Evolutionary conservation across 768 basidiomycete genomes (phyloP).

Genomic region (Candolleomyces eurysporus): DNA sequence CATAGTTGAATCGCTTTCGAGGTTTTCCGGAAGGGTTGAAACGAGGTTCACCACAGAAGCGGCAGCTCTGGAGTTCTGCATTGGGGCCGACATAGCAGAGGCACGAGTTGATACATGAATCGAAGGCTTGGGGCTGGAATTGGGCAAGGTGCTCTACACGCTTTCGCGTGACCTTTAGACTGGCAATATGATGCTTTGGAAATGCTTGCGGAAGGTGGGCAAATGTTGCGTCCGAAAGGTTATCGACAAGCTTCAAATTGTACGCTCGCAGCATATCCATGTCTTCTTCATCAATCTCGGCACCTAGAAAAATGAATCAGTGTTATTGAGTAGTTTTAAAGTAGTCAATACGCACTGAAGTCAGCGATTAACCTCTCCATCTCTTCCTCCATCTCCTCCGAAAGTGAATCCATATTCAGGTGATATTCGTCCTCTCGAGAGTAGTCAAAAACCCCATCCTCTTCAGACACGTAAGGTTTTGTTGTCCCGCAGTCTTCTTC

Average conservation of each 20-base stretch:
- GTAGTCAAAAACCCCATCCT: neutral
- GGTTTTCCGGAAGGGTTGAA: constrained; percentile 17
- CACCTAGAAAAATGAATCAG: too few species aligned
- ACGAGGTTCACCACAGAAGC: constrained; percentile 23
- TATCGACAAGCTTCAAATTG: neutral
- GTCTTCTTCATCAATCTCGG: neutral
- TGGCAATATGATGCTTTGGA: neutral
- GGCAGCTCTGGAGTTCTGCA: constrained; percentile 22
- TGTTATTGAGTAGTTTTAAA: neutral
- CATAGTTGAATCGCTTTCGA: constrained; percentile 28
- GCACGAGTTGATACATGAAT: constrained; percentile 24
- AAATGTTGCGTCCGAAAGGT: neutral
- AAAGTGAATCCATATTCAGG: neutral
- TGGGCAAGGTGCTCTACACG: constrained; percentile 26
- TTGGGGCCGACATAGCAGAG: constrained; percentile 19
- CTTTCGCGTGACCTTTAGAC: neutral
- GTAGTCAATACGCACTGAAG: neutral
- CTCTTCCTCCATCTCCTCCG: neutral
- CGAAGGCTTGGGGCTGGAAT: constrained; percentile 22
- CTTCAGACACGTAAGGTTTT: neutral
- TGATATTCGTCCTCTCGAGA: neutral
- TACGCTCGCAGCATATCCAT: neutral
- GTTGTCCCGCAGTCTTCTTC: neutral
- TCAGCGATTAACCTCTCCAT: neutral
- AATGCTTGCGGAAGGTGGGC: neutral